Base-by-base conservation (phyloP, 1,284 basidiomycete genomes). In the Pterula multifida region DNA sequence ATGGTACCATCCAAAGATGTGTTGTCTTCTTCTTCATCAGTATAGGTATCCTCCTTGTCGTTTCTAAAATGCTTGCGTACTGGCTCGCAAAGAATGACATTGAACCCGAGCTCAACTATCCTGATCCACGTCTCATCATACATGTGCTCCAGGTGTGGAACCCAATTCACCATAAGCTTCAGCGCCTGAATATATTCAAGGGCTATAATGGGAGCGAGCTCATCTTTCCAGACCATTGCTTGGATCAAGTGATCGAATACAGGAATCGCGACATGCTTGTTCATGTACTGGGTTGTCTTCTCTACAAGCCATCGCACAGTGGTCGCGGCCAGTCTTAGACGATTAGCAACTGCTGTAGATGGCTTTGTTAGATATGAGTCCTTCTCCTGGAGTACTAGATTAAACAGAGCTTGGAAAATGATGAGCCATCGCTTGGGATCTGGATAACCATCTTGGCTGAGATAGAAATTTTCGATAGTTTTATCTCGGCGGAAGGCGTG, bases 131-230 rank as follows among this genome's bases (percentile, higher is more conserved):
- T 68, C 0, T 69, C 65, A 13, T 72, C 68, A 6, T 81, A 78
- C 50, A 95, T 62, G 57, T 86, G 79, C 26, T 93, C 84, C 48
- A 93, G 69, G 63, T 97, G 93, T 0, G 89, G 84, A 1, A 68
- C 65, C 61, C 80, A 83, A 48, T 67, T 66, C 42, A 91, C 68
- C 35, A 75, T 49, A 2, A 88, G 61, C 36, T 78, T 76, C 28
- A 95, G 70, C 0, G 86, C 75, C 61, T 94, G 92, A 53, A 85
- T 71, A 61, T 92, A 96, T 61, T 92, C 81, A 53, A 90, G 65
- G 2, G 86, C 80, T 3, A 92, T 73, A 0, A 81, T 79, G 3
- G 70, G 60, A 49, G 85, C 73, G 6, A 95, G 69, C 42, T 73
- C 57, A 23, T 73, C 72, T 11, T 73, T 66, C 55, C 79, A 62